Evolutionary conservation across 805 yeast species (phyloP).

Genomic region (Spathaspora passalidarum): DNA sequence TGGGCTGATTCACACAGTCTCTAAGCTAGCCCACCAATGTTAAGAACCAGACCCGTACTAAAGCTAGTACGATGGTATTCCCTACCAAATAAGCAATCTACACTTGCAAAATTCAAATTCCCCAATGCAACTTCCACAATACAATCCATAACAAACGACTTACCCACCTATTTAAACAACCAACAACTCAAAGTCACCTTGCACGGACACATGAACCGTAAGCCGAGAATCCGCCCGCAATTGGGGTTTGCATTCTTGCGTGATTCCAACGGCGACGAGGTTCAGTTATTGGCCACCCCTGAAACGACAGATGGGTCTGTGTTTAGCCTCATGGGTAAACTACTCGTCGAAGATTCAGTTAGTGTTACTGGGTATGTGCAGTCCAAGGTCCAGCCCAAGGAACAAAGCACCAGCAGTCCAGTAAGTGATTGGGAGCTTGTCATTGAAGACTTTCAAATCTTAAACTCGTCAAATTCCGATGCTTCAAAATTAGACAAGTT

Average conservation of each 20-base stretch:
- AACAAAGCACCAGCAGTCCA: neutral
- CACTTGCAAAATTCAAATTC: constrained; percentile 31
- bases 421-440: constrained; percentile 54
- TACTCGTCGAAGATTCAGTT: constrained; percentile 70
- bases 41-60: neutral
- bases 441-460: constrained; percentile 47
- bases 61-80: constrained; percentile 2
- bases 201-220: constrained; percentile 82
- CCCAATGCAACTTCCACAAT: constrained; percentile 33
- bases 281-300: constrained; percentile 47
- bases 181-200: constrained; percentile 38
- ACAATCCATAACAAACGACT: constrained; percentile 8
- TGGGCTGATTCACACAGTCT: neutral
- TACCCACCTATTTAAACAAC: constrained; percentile 10
- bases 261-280: constrained; percentile 63
- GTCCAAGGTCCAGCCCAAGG: constrained; percentile 21
- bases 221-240: constrained; percentile 68
- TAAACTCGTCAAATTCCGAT: constrained; percentile 61
- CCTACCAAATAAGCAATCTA: constrained; percentile 19
- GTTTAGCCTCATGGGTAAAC: constrained; percentile 40
- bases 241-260: constrained; percentile 73
- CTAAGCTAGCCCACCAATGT: neutral
- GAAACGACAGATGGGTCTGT: constrained; percentile 41
- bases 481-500: constrained; percentile 68
- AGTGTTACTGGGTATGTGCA: constrained; percentile 57